These are phyloP conservation scores for Fusarium haematococcum DNA, from an alignment of 2,329 filamentous ascomycete species.

Conservation along the genomic window DNA sequence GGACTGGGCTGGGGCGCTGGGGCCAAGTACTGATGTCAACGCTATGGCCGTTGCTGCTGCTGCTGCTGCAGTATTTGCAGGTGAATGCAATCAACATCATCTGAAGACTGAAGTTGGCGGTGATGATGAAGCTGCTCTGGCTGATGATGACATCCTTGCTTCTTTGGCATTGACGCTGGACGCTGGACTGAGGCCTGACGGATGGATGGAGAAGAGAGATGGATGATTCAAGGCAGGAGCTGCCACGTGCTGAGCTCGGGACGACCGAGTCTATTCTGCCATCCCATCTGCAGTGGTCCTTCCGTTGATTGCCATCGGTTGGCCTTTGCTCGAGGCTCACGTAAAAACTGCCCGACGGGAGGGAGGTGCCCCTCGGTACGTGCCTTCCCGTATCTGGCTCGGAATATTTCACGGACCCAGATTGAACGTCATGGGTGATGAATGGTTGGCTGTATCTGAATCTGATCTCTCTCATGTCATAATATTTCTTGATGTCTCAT, in stretches of 20 bases:
- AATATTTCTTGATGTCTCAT: background rate
- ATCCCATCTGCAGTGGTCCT: conserved; percentile 10
- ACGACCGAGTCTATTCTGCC: conserved; percentile 15
- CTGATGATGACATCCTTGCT: conserved; percentile 7
- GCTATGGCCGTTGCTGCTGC: background rate
- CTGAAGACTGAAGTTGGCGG: background rate
- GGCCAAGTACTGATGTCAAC: conserved; percentile 11
- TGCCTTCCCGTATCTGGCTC: background rate
- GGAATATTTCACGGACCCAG: background rate
- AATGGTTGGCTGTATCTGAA: background rate
- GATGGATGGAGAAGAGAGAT: background rate
- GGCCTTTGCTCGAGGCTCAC: background rate
- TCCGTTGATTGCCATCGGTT: conserved; percentile 4
- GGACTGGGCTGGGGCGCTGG: background rate
- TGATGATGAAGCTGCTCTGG: conserved; percentile 2
- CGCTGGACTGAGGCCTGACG: conserved; percentile 22
- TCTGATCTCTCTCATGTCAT: conserved; percentile 10
- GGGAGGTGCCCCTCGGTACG: background rate
- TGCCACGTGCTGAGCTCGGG: conserved; percentile 34
- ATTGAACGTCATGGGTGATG: conserved; percentile 1
- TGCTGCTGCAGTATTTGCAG: background rate
- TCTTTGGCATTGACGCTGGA: conserved; percentile 7
- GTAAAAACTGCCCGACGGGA: background rate
- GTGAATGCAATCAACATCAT: background rate
- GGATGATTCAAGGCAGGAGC: background rate